These are phyloP conservation scores for Rhodosporidiobolus sp. DNA, from an alignment of 768 basidiomycete species.

Conservation along the genomic window DNA sequence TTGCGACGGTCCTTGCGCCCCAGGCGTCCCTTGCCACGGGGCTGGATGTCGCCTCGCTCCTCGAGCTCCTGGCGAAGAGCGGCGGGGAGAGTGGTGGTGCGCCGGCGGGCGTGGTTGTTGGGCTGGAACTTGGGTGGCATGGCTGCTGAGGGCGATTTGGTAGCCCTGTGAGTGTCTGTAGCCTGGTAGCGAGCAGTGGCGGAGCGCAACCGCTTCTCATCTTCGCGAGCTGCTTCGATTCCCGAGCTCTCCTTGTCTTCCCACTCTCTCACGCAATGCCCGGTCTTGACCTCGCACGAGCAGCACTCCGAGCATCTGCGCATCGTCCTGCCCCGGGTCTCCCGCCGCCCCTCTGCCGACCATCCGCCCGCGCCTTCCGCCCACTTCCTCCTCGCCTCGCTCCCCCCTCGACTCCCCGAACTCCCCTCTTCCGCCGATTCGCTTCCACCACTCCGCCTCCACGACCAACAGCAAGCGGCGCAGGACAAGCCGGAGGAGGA, in stretches of 20 bases:
- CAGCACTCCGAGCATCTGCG: background rate
- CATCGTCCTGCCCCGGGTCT: background rate
- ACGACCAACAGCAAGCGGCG: background rate
- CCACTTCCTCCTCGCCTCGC: background rate
- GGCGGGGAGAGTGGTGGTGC: slow-evolving; percentile 33
- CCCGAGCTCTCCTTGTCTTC: too few relatives aligned
- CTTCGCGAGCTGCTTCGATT: too few relatives aligned
- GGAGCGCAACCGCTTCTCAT: background rate
- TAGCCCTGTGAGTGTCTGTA: too few relatives aligned
- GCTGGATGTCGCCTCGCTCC: slow-evolving; percentile 26
- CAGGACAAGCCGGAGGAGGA: background rate
- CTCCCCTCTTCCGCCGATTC: background rate
- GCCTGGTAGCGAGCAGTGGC: background rate
- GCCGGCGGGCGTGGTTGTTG: slow-evolving; percentile 26
- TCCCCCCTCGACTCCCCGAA: background rate
- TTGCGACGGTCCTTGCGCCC: slow-evolving; percentile 38
- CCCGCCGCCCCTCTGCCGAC: background rate
- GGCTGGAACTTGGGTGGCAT: slow-evolving; percentile 1
- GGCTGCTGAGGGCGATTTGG: too few relatives aligned
- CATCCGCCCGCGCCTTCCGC: background rate
- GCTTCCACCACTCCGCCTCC: background rate
- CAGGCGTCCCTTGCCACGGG: slow-evolving; percentile 5
- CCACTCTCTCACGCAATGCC: too few relatives aligned
- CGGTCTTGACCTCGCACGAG: too few relatives aligned
- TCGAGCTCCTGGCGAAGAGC: slow-evolving; percentile 33